Evolutionary conservation across 2,329 filamentous ascomycete genomes (phyloP), one percentile per base, ranked within the genome.

Genomic region (Fusarium hainanense): DNA sequence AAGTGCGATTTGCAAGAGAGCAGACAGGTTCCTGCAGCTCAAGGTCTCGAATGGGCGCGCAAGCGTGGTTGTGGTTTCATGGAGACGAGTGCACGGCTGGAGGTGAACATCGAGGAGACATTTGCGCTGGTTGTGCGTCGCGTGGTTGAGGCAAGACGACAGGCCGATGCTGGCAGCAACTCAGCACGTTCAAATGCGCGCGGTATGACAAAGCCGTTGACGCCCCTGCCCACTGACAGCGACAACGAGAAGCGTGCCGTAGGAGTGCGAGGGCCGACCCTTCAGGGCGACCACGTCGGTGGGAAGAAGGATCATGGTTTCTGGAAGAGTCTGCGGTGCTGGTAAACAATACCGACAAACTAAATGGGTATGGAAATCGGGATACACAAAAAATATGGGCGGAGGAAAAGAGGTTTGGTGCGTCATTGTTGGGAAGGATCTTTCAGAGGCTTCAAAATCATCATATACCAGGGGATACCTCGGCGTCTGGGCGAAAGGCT

Each of bases 91-190:
- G 93, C 93, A 7, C 84, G 92, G 57, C 88, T 94, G 74, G 92
- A 93, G 83, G 93, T 96, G 70, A 96, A 96, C 78, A 93, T 96
- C 67, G 93, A 96, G 79, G 93, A 96, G 85, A 95, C 92, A 0
- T 96, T 96, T 84, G 92, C 91, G 37, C 84, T 90, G 41, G 87
- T 90, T 63, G 86, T 90, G 44, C 83, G 88, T 27, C 83, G 88
- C 54, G 89, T 91, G 52, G 84, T 87, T 48, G 88, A 90, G 82
- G 82, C 82, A n/a, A 79, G 87, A 21, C 78, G 81, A 16, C 78
- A 85, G 46, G 86, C 86, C 6, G 84, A 84, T 71, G 79, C 81
- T 75, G 86, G 84, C 63, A 70, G 81, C 55, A 69, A 77, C 50
- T 82, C 82, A 60, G 79, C 79, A 58, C 80, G 77, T 47, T 79